Base-by-base conservation (phyloP, 2,329 filamentous ascomycete species). In the Hymenoscyphus fraxineus region DNA sequence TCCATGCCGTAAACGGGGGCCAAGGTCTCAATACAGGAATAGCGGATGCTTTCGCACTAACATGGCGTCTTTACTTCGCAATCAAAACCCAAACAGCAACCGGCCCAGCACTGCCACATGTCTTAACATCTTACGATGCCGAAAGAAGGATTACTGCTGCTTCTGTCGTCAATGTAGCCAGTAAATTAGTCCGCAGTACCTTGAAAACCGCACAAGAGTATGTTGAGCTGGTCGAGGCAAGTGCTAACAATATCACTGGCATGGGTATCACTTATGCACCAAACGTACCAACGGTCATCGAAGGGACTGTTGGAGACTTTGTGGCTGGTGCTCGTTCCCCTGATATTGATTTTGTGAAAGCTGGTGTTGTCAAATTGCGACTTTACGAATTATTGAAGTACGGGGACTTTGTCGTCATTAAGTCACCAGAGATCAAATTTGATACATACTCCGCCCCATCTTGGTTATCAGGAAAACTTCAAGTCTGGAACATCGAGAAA, bases 131-230 rank as follows among this genome's bases (percentile, higher is more conserved):
- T 63, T 82, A 82, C 65, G 79, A 82, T 59, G 72, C 74, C 0
- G 80, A 82, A 68, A 74, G 80, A 10, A 74, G 79, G 39, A 72
- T 74, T 3, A 80, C 78, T 0, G 80, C 80, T 0, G 76, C 78
- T 62, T 75, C 75, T 19, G 80, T 82, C 27, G 80, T 82, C 51
- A 77, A 80, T 39, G 80, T 82, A 0, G 80, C 80, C 0, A 80
- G 80, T 0, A 72, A 76, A 6, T 71, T 82, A 15, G 80, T 82
- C 2, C 74, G 80, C 54, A 79, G 80, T 64, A 82, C 80, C 0
- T 69, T 78, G 2, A 74, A 75, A 57, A 76, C 77, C 16, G 80
- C 80, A 1, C 78, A 79, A 67, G 73, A 78, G 41, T 82, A 82
- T 58, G 80, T 82, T 2, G 75, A 76, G 32, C 79, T 80, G 0